Conservation (phyloP, 768 basidiomycete genomes). For the Tylopilus felleus region DNA sequence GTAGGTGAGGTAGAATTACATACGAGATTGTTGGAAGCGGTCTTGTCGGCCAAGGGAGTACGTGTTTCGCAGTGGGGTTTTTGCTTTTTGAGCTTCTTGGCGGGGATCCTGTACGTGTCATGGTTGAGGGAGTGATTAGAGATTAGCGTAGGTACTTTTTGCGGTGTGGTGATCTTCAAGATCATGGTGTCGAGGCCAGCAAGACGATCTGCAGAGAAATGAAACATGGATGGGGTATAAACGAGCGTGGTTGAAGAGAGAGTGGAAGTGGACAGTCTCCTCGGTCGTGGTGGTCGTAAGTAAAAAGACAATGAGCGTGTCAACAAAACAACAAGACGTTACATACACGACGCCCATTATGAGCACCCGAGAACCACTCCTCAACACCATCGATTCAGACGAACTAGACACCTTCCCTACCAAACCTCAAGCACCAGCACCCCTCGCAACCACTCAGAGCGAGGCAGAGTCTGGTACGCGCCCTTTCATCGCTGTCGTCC, state of each 20-base stretch:
- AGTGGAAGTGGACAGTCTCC: constrained; percentile 1
- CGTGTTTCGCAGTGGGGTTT: constrained; percentile 26
- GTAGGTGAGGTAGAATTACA: constrained; percentile 15
- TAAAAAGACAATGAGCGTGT: constrained; percentile 9
- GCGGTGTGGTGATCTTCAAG: constrained; percentile 32
- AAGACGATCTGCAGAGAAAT: constrained; percentile 39
- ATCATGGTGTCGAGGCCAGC: constrained; percentile 42
- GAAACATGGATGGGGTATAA: constrained; percentile 28
- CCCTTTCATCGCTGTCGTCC: neutral
- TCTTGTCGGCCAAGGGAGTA: constrained; percentile 33
- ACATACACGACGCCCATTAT: constrained; percentile 32
- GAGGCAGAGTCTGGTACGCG: constrained; percentile 74
- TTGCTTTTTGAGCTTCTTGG: constrained; percentile 24
- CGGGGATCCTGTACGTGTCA: constrained; percentile 16
- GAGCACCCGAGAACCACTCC: constrained; percentile 63
- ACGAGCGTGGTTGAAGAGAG: constrained; percentile 9
- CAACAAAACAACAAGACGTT: constrained; percentile 16
- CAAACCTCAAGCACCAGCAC: constrained; percentile 32
- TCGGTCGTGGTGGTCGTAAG: constrained; percentile 13
- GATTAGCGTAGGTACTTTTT: constrained; percentile 29
- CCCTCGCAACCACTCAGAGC: constrained; percentile 52
- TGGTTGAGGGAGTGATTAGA: constrained; percentile 18
- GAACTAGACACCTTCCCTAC: constrained; percentile 43
- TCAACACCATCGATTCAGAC: constrained; percentile 87
- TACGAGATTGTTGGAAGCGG: constrained; percentile 28